These are phyloP conservation scores for Komagataella phaffii DNA, from an alignment of 805 yeast species.

Conservation along the genomic window DNA sequence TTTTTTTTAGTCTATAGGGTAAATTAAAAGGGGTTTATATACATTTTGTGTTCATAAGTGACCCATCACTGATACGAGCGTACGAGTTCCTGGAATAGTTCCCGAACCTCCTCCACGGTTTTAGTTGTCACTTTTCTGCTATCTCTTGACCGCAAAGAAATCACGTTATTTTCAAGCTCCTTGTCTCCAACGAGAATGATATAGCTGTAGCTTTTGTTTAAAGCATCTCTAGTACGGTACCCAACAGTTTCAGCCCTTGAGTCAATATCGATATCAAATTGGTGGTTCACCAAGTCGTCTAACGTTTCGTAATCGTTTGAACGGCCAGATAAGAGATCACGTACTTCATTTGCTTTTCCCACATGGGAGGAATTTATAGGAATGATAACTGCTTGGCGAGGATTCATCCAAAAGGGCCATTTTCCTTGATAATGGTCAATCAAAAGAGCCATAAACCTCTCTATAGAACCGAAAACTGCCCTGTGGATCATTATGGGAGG, in stretches of 20 bases:
- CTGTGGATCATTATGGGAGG: slow-evolving; percentile 93
- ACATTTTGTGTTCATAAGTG: slow-evolving; percentile 3
- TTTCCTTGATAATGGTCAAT: slow-evolving; percentile 84
- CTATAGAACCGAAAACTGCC: slow-evolving; percentile 91
- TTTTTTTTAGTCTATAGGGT: slow-evolving; percentile 3
- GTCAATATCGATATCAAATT: slow-evolving; percentile 69
- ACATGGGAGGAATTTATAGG: slow-evolving; percentile 62
- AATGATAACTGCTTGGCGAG: slow-evolving; percentile 75
- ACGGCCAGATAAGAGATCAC: slow-evolving; percentile 33
- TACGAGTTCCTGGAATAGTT: slow-evolving; percentile 43
- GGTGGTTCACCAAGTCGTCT: slow-evolving; percentile 41
- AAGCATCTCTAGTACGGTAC: slow-evolving; percentile 67
- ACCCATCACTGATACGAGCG: slow-evolving; percentile 22
- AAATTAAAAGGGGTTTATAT: neutral
- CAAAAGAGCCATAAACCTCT: slow-evolving; percentile 80
- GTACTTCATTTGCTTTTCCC: slow-evolving; percentile 37
- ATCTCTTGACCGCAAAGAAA: slow-evolving; percentile 51
- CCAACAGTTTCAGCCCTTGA: slow-evolving; percentile 68
- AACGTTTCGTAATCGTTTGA: slow-evolving; percentile 22
- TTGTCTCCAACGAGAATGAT: slow-evolving; percentile 80
- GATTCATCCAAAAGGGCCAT: slow-evolving; percentile 97
- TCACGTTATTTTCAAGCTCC: slow-evolving; percentile 46
- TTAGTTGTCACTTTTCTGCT: slow-evolving; percentile 29
- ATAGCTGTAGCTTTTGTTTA: slow-evolving; percentile 60
- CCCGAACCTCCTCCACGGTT: slow-evolving; percentile 35